Evolutionary conservation across 2,329 filamentous ascomycete genomes (phyloP), one percentile per base, ranked within the genome.

Genomic region (Uncinocarpus reesii): DNA sequence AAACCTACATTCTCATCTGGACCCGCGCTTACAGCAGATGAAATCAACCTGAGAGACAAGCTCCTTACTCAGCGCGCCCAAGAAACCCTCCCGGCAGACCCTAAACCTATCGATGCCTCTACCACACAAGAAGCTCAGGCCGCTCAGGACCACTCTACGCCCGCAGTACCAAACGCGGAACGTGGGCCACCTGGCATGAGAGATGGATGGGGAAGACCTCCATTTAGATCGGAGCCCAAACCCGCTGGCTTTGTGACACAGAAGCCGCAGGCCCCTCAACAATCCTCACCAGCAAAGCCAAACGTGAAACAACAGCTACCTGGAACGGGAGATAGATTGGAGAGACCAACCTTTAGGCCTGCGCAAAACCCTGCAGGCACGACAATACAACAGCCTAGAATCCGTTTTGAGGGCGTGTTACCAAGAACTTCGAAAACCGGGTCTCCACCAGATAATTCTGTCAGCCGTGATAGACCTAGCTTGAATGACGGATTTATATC

Each of bases 21-120:
- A 16, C 11, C 36, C 8, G 37, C 46, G 11, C 47, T 53, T 13
- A 56, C 53, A 5, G 31, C 44, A 29, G 54, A 59, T 42, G 54
- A 58, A 51, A 24, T 41, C 46, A 52, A 54, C 36, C 50, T 51
- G 47, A 49, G 52, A 50, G 32, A 52, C 10, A 6, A 16, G 15
- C 13, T 49, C 3, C 10, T 46, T 24, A 15, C 45, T 37, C 38
- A 42, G 18, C 13, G 8, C 2, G 3, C 10, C 5, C 18, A 10
- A 5, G 7, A 34, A 16, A 7, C 42, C 24, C 16, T 31, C 3
- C 42, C 15, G 13, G 1, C 18, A 8, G 18, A 7, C 24, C 16
- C 7, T 13, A 16, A 35, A n/a, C 29, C 28, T 23, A 16, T 26
- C 18, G 7, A 23, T 21, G 15, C 11, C 10, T 35, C 11, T 11